Evolutionary conservation across 352 stramenopile species (phyloP), one percentile per base, ranked within the genome.

Genomic region (Pelagophyceae sp.): DNA sequence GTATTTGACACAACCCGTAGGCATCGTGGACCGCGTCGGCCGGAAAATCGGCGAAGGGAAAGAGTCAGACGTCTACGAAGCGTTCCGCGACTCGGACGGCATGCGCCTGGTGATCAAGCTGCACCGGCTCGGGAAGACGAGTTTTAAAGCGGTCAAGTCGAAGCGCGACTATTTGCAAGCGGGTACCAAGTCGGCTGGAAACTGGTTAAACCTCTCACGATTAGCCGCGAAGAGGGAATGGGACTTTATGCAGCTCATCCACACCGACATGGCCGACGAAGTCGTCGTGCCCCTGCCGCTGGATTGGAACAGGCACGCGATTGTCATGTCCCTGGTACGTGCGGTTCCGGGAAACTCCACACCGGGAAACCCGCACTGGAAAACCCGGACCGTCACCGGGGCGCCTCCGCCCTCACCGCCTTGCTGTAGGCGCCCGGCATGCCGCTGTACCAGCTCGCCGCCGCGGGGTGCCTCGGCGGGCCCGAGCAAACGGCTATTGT

Each of bases 201-300:
- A 94, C 31, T 99, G 97, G 97, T 92, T 99, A 75, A 99, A 99
- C 88, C 94, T 99, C 84, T 98, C 92, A 40, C 91, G 95, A n/a
- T 90, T 98, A 25, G 97, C 95, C 64, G 95, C 96, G 0, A 88
- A 98, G 78, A 99, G 99, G 84, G 97, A 99, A 83, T 99, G 91
- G 79, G 93, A 96, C 5, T 99, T 99, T 86, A 95, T 99, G 86
- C 98, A 96, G 82, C 91, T 94, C 25, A 85, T 99, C 63, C 92
- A 98, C 79, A 88, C 96, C 69, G 91, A 71, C 25, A 37, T 96
- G 58, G 92, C 91, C 58, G 45, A 54, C 45, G 45, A 54, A 11
- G 99, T 99, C 85, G 93, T 95, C n/a, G 98, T 95, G 23, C 97
- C 97, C 5, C 93, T 85, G 72, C 96, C 97, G 1, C 90, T 99